Evolutionary conservation across 768 basidiomycete genomes (phyloP), one percentile per base, ranked within the genome.

Genomic region (Leccinum boreale): DNA sequence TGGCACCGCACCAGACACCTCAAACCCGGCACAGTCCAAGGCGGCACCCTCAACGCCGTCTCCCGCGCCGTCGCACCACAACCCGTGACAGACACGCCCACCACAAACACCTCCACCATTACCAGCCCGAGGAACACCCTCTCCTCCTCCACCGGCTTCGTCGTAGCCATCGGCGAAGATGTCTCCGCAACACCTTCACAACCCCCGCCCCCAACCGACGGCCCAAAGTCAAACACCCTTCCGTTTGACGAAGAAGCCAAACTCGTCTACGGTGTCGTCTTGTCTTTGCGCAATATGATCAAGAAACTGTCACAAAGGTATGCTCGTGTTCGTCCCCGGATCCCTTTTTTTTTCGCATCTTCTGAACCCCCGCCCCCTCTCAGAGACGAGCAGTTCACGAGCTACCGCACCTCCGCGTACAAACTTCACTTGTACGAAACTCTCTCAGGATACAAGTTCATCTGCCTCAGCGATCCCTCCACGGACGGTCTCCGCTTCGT

Each of bases 231-330:
- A 10, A 82, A 76, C 59, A 78, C 84, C 4, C 77, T 99, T 19
- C 79, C 96, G 6, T 98, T 99, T 64, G 97, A 99, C 68, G 97
- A 99, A 72, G 96, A 99, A 73, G 88, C 89, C 1, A 99, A 99
- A 70, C 81, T 99, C 59, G 95, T 99, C 0, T 99, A 98, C 70
- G 97, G 97, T 56, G 92, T 99, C 54, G 80, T 98, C 14, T 78
- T 98, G 45, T 94, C 92, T 7, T 70, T 99, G 64, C 77, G 93
- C 55, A 94, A 93, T 72, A 96, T 98, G 94, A 79, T 96, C 68
- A 96, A 86, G 79, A 98, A 97, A 73, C 74, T 99, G 10, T 90
- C 95, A 12, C 87, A 89, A 64, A 81, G 87, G 96, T 63, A 77
- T 65, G 46, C 33, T 26, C 12, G 6, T 31, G 2, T 52, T 17